Percentiles rank a stretch among this genome's conserved stretches.
These are phyloP conservation scores for Suhomyces coccinellae DNA, from an alignment of 1,139 yeast species.

Conservation along the genomic window DNA sequence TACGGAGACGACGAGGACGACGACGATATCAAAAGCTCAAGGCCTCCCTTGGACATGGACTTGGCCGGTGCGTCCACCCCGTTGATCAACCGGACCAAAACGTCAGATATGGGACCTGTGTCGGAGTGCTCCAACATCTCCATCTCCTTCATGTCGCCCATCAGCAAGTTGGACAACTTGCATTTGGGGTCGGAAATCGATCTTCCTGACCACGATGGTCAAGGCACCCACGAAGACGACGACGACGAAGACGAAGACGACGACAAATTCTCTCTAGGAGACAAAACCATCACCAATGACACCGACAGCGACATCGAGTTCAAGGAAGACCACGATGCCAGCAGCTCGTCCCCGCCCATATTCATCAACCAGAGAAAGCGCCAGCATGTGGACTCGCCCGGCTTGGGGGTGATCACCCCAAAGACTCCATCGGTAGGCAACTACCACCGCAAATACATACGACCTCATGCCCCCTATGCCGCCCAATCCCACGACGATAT, in stretches of 20 bases:
- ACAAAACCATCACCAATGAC: constrained; percentile 20
- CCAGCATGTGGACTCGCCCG: constrained; percentile 20
- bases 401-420: constrained; percentile 18
- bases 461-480: constrained; percentile 7
- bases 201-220: constrained; percentile 4
- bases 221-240: constrained; percentile 9
- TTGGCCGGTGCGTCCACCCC: constrained; percentile 41
- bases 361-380: constrained; percentile 21
- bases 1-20: constrained; percentile 22
- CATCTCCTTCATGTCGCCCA: constrained; percentile 40
- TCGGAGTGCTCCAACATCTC: constrained; percentile 19
- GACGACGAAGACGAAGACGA: constrained; percentile 13
- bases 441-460: constrained; percentile 7
- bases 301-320: constrained; percentile 18
- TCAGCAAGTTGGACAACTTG: constrained; percentile 17
- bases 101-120: neutral
- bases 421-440: constrained; percentile 4
- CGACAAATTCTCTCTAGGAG: constrained; percentile 14
- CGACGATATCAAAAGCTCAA: constrained; percentile 13
- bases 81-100: constrained; percentile 16
- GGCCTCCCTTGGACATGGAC: constrained; percentile 21
- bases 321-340: constrained; percentile 11
- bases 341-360: constrained; percentile 17
- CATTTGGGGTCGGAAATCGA: constrained; percentile 18
- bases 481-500: constrained; percentile 8